Evolutionary conservation across 2,329 filamentous ascomycete genomes (phyloP).

Genomic region (Fusarium veterinarium): DNA sequence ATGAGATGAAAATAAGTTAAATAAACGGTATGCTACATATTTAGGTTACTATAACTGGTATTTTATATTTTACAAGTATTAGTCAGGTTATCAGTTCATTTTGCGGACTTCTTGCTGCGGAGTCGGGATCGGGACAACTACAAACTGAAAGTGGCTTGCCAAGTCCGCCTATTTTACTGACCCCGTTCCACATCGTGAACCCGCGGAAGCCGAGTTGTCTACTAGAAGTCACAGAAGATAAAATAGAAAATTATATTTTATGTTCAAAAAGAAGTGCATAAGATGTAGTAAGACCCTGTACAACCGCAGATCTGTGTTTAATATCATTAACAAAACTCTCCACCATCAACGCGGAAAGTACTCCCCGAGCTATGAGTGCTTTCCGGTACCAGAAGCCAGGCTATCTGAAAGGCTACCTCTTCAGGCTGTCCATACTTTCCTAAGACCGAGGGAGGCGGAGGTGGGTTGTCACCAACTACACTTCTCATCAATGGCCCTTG

Average conservation of each 20-base stretch:
- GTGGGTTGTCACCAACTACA: no score
- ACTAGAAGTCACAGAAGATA: background rate
- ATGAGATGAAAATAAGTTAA: background rate
- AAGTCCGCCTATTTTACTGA: background rate
- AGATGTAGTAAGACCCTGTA: background rate
- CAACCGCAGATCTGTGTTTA: no score
- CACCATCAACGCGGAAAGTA: no score
- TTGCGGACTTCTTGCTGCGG: background rate
- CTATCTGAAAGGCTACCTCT: no score
- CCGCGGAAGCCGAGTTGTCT: background rate
- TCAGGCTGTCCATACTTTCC: no score
- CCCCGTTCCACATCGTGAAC: background rate
- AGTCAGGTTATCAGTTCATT: background rate
- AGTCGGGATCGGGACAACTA: background rate
- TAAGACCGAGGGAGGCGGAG: no score
- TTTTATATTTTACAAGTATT: background rate
- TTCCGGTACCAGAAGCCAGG: no score
- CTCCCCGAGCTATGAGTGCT: no score
- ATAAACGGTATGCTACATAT: rapidly evolving
- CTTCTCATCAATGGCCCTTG: no score
- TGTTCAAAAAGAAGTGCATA: background rate
- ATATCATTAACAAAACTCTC: no score
- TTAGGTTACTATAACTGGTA: rapidly evolving
- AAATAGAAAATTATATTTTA: background rate
- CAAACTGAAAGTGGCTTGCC: background rate